Evolutionary conservation across 805 yeast species (phyloP).

Genomic region (Kazachstania bromeliacearum): DNA sequence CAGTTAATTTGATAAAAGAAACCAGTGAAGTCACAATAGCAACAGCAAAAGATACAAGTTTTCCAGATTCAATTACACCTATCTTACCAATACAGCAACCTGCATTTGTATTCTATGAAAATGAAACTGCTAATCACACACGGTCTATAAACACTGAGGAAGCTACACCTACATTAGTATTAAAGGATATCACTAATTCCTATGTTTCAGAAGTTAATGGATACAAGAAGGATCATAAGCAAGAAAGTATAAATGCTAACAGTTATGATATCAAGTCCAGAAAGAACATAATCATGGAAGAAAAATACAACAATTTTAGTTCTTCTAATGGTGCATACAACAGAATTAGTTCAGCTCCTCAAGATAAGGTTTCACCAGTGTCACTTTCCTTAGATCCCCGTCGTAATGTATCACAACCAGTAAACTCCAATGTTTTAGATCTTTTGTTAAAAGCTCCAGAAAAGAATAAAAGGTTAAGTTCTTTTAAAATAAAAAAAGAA

Average conservation of each 20-base stretch:
- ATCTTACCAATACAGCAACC: no score
- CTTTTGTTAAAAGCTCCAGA: slow-evolving; percentile 3
- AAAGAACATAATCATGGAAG: no score
- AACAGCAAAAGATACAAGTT: no score
- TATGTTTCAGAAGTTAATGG: no score
- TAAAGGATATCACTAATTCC: slow-evolving; percentile 7
- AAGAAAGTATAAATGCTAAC: background rate
- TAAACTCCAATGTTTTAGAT: slow-evolving; percentile 8
- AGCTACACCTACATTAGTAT: slow-evolving; percentile 1
- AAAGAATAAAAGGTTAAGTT: background rate
- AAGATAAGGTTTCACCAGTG: background rate
- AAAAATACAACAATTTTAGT: no score
- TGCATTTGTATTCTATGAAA: slow-evolving; percentile 3
- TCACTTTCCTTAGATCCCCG: slow-evolving; percentile 25
- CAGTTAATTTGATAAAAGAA: no score
- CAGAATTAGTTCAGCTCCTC: slow-evolving; percentile 2
- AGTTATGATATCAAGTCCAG: no score
- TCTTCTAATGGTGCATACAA: no score
- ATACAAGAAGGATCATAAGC: no score
- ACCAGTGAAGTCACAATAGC: no score
- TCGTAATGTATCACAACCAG: slow-evolving; percentile 23
- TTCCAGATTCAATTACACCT: no score
- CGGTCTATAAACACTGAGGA: background rate
- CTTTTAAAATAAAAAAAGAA: background rate
- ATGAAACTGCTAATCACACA: background rate